Conservation (phyloP, 768 basidiomycete genomes). For the Tricholoma hemisulphureum region DNA sequence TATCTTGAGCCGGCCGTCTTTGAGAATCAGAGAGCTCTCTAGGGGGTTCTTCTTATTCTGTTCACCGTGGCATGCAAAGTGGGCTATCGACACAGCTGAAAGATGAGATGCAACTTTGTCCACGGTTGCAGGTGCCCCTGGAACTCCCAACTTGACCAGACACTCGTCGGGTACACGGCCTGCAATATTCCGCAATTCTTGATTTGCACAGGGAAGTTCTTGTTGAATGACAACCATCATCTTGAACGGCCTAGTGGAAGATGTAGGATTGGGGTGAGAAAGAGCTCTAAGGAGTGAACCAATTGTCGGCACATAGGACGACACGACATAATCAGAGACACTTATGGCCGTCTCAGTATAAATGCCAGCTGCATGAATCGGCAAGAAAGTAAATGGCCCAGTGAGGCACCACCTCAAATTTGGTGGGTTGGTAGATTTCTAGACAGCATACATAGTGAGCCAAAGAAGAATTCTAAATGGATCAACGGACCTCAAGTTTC, state of each 20-base stretch:
- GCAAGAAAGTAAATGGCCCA: not conserved
- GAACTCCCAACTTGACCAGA: not conserved
- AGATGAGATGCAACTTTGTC: not conserved
- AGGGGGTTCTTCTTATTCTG: slow-evolving; percentile 16
- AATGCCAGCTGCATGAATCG: slow-evolving; percentile 1
- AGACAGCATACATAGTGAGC: not conserved
- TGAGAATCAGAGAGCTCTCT: not conserved
- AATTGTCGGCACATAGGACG: not conserved
- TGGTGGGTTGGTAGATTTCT: not conserved
- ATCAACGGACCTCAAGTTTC: not conserved
- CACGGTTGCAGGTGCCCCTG: not conserved
- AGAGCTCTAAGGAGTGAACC: slow-evolving; percentile 1
- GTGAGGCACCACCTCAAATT: not conserved
- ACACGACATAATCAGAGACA: slow-evolving; percentile 1
- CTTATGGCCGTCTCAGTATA: not conserved
- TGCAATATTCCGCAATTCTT: not conserved
- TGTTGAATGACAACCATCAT: not conserved
- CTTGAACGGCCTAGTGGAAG: not conserved
- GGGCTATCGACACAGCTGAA: slow-evolving; percentile 11
- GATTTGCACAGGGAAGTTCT: not conserved
- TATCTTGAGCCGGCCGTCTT: slow-evolving; percentile 3
- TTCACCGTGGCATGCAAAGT: slow-evolving; percentile 32
- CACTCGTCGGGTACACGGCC: not conserved
- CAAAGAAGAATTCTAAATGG: not conserved
- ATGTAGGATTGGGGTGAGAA: not conserved